Conservation (phyloP, 2,329 filamentous ascomycete genomes). For the Dactylellina drechsleri region DNA sequence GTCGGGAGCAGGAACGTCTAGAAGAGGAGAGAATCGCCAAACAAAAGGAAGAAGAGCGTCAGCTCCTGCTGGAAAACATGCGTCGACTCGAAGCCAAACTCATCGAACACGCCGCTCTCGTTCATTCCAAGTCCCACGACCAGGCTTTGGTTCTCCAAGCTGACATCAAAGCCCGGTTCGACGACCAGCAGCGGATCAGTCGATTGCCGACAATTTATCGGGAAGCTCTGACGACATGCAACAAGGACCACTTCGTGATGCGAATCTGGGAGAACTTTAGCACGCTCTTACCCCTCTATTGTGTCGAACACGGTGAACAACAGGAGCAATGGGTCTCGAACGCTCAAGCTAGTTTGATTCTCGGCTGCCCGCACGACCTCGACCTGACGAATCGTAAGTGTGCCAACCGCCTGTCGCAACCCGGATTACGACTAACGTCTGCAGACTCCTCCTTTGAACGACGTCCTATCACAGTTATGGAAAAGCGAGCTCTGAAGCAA, state of each 20-base stretch:
- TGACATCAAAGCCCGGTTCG: slow-evolving; percentile 19
- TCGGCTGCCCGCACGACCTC: slow-evolving; percentile 47
- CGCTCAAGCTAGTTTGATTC: slow-evolving; percentile 43
- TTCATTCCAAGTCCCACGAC: not conserved
- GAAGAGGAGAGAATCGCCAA: slow-evolving; percentile 36
- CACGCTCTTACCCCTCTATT: slow-evolving; percentile 36
- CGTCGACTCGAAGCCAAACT: slow-evolving; percentile 20
- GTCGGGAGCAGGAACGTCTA: slow-evolving; percentile 39
- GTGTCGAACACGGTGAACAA: slow-evolving; percentile 27
- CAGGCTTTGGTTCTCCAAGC: slow-evolving; percentile 16
- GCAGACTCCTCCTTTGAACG: slow-evolving; percentile 16
- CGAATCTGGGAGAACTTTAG: slow-evolving; percentile 32
- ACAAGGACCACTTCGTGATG: slow-evolving; percentile 39
- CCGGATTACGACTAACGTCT: not conserved
- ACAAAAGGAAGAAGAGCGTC: slow-evolving; percentile 28
- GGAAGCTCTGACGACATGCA: slow-evolving; percentile 11
- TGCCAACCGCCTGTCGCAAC: not conserved
- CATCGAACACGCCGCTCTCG: not conserved
- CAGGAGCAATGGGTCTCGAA: slow-evolving; percentile 44
- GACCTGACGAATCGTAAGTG: slow-evolving; percentile 40
- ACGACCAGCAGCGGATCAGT: slow-evolving; percentile 39
- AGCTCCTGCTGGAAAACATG: slow-evolving; percentile 24
- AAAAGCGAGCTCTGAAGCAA: slow-evolving; percentile 35
- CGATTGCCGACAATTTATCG: slow-evolving; percentile 38
- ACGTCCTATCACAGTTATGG: slow-evolving; percentile 18